phyloP scores from a whole-genome alignment of 176 grass and related monocot species.

The Poa annua region DNA sequence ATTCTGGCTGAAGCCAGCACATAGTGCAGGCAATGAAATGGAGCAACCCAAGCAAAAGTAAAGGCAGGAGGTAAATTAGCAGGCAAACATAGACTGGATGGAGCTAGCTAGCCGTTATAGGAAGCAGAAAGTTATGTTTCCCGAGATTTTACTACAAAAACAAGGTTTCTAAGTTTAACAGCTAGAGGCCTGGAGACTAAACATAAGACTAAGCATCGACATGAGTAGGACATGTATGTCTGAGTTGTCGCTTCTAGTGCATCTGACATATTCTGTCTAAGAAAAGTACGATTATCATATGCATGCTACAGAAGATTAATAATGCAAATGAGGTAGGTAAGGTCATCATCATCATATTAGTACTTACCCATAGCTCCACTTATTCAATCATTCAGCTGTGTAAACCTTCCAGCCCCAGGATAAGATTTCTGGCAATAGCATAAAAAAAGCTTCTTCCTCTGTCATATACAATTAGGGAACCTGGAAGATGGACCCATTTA shows the following conservation, averaged over 20 bases:
- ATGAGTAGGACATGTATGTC: too few species aligned
- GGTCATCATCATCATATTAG: background rate
- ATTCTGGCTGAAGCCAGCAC: background rate
- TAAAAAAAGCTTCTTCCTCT: background rate
- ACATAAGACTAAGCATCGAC: constrained; percentile 5
- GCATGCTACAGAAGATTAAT: background rate
- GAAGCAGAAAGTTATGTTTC: background rate
- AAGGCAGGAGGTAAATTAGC: background rate
- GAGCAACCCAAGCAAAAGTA: background rate
- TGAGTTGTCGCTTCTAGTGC: background rate
- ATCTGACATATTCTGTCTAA: background rate
- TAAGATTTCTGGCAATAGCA: background rate
- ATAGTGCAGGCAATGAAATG: background rate
- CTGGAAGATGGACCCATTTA: background rate
- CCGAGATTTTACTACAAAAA: background rate
- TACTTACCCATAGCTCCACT: background rate
- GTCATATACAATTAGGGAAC: background rate
- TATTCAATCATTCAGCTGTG: background rate
- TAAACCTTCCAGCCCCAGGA: background rate
- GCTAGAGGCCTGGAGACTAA: background rate
- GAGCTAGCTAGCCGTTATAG: background rate
- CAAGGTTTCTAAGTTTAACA: background rate
- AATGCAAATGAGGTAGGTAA: constrained; percentile 1
- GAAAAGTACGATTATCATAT: background rate
- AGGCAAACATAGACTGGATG: background rate